Base-by-base conservation (phyloP, 768 basidiomycete genomes). In the Epithele typhae region DNA sequence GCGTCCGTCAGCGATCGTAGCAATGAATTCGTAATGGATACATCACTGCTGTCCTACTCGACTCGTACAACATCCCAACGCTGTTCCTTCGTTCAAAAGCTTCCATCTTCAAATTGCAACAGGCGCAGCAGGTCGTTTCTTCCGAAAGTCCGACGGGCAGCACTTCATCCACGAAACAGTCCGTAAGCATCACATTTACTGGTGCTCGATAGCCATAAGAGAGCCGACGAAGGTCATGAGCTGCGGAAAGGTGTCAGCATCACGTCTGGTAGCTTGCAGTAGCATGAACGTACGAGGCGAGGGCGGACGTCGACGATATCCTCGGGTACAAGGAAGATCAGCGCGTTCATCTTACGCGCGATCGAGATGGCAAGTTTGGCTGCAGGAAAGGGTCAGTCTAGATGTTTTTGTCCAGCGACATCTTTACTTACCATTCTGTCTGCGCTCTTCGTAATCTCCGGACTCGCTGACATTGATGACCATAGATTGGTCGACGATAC, bases 351-450 rank as follows among this genome's bases (percentile, higher is more conserved):
- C 77, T 98, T 98, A 60, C 95, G 77, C n/a, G 95, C 94, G 57
- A 98, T 97, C 3, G 95, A 97, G 57, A 98, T 97, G 7, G 92
- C 95, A 53, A 97, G 68, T 79, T 97, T 97, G 14, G 94, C 94
- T 96, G 52, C n/a, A 30, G 8, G 14, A 7, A 14, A 30, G 7
- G 14, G 14, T 14, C 8, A 7, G 14, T 30, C 27, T 30, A 7
- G 8, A 30, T 7, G 7, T 7, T 30, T 14, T 14, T 30, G 27
- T 7, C 7, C 8, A 30, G 27, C 27, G 14, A 7, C 7, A 14
- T 7, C 27, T 7, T 30, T 4, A 67, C 81, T 17, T 49, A 95
- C 94, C 93, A 60, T 98, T 99, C 69, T 90, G 86, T 59, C 87
- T 77, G 59, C 92, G 78, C 37, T 93, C 91, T 52, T 98, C 96